Base-by-base conservation (phyloP, 2,329 filamentous ascomycete genomes). In the Rutstroemia sp. region DNA sequence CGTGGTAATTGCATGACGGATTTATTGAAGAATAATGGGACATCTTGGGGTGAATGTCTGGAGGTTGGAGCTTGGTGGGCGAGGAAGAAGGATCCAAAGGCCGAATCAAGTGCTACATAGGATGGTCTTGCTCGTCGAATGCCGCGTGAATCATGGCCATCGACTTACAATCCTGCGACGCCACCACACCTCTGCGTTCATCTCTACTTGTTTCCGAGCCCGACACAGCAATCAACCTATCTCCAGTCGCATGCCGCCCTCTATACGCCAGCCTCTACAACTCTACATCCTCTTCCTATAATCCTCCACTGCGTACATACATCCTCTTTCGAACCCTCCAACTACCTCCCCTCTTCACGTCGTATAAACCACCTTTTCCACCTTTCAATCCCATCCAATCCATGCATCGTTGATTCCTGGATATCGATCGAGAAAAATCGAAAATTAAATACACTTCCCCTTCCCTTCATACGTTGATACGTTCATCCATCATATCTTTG, bases 11-110 rank as follows among this genome's bases (percentile, higher is more conserved):
- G 96, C 87, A 92, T 90, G 79, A 81, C 82, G 48, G 87, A 94
- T 71, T 72, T 96, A 66, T 79, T 95, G 67, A 84, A 87, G 69
- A 86, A 92, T 59, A 85, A 84, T 54, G 88, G 89, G 19, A 86
- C 88, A 17, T 84, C 82, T 48, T 91, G 84, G 75, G 91, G 92
- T 48, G 92, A 96, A 71, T 95, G 90, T 71, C 74, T 96, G 19
- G 89, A 83, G 66, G 83, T 91, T 61, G 89, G 92, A 39, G 94
- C 91, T 70, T 96, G 92, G 76, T 94, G 86, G 70, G 95, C 85
- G 59, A 90, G 86, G 72, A 97, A 96, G 78, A 88, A 88, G 72
- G 88, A 79, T 68, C 87, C 60, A 16, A 48, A 41, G n/a, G 48
- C 51, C 19, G 51, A 54, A 19, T 49, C 44, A 21, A 54, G 21